Percentiles rank a stretch among this genome's conserved stretches.
Conservation (phyloP, 129 eudicot genomes). For the Centella asiatica region DNA sequence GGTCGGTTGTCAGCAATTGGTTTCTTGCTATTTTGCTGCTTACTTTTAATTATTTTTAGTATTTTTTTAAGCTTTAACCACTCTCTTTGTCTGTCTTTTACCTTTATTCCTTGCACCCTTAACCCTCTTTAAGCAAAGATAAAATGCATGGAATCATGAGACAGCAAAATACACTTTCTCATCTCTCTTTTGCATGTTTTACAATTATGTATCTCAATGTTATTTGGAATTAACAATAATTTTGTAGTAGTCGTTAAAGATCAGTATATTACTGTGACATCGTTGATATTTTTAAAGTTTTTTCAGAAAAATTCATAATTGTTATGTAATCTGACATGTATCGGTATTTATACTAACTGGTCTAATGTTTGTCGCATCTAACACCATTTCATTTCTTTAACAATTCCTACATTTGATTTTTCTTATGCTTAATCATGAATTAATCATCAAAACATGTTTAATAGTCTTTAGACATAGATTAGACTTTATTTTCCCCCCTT, state of each 20-base stretch:
- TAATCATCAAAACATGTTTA: not conserved
- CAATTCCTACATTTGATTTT: no score
- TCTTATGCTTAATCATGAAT: no score
- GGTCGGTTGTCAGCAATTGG: constrained; percentile 42
- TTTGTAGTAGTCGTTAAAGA: not conserved
- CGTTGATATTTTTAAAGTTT: no score
- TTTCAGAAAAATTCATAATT: no score
- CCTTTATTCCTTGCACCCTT: constrained; percentile 23
- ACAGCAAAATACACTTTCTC: constrained; percentile 5
- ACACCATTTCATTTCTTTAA: not conserved
- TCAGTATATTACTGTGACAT: no score
- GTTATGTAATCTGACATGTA: no score
- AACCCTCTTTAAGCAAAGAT: constrained; percentile 24
- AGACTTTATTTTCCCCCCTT: not conserved
- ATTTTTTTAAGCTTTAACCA: constrained; percentile 11
- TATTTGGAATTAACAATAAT: not conserved
- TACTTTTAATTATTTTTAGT: not conserved
- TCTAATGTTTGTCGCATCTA: no score
- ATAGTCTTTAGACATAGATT: constrained; percentile 6
- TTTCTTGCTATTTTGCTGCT: constrained; percentile 15
- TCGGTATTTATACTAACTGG: no score
- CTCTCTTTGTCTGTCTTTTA: constrained; percentile 8
- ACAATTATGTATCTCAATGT: not conserved
- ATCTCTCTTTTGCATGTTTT: not conserved
- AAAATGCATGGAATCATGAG: constrained; percentile 21